Base-by-base conservation (phyloP, 164 flowering plant species). In the Liquidambar formosana region DNA sequence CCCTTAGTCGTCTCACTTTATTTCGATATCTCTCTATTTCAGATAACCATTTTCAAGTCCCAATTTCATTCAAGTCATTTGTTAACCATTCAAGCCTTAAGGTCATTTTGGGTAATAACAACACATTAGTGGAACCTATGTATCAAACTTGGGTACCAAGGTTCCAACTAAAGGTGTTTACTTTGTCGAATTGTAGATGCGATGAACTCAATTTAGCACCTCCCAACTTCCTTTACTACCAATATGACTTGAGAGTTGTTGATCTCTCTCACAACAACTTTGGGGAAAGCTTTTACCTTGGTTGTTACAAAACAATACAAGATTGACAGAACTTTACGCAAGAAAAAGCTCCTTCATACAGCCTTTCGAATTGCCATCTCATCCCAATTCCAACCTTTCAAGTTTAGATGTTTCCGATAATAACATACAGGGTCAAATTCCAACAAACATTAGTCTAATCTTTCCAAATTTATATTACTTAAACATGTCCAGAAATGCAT, bases 291-390 rank as follows among this genome's bases (percentile, higher is more conserved):
- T 73, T 49, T 74, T 68, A 0, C 16, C 25, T 38, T 72, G 79
- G 76, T 28, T 76, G 57, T 43, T 73, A 9, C 57, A 43, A 44
- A 73, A 73, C 44, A 77, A 77, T 22, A 66, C 72, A 5, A 45
- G n/a, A 3, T 11, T 71, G 12, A 38, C 14, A 18, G 8, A 1
- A 11, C 51, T 77, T 2, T 5, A 8, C 1, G 22, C 64, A 0
- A 18, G 1, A 1, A 57, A 74, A n/a, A 69, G 45, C 49, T 58
- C 56, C 43, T 57, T 64, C 10, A 21, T 45, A 21, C 70, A 73
- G 0, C 18, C 10, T 23, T 11, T 68, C 14, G 59, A 3, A 8
- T 18, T 74, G 33, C 65, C 65, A 63, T 5, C 63, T 38, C 47
- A 13, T 62, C 27, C 63, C 3, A 23, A 45, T 54, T 9, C 1